Evolutionary conservation across 768 basidiomycete species (phyloP), one percentile per base, ranked within the genome.

Genomic region (Lentinus brumalis): DNA sequence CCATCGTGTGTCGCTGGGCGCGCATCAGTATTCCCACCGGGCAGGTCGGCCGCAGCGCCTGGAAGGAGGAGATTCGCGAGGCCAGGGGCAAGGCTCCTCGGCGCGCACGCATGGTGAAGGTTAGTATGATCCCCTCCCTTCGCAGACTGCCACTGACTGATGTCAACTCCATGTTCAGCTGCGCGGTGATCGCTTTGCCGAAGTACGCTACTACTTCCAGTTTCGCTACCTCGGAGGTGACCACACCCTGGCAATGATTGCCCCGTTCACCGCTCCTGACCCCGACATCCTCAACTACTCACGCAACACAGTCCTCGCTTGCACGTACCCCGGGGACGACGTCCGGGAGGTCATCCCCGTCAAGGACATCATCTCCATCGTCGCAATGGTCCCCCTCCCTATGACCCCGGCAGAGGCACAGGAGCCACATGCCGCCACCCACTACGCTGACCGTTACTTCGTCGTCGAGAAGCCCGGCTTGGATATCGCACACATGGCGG

Each of bases 51-150:
- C 61, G 62, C 1, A 59, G 54, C 3, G 45, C 38, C 0, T 69
- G 67, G 64, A 63, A 63, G 51, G 67, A 68, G 49, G 26, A 18
- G n/a, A 12, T 9, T 1, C 50, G 60, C 65, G 38, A 66, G 63
- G 50, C 62, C 68, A 2, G 62, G 61, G 61, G 67, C n/a, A 52
- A 53, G 16, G 51, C 31, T 26, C 46, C 29, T 5, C 18, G 21
- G 2, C 21, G 46, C 18, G 6, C 29, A 1, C 29, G 46, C 8
- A 47, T 47, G 46, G 46, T 47, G 2, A 47, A 47, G 46, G 46
- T 47, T 5, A n/a, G n/a, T n/a, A n/a, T n/a, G n/a, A n/a, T n/a
- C n/a, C n/a, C n/a, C n/a, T n/a, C n/a, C 32, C 10, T 35, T 10
- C 5, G 5, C 5, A 35, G 10, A 5, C 5, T 10, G 5, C 32